phyloP scores from a whole-genome alignment of 768 basidiomycete species.

The Daedaleopsis nitida region DNA sequence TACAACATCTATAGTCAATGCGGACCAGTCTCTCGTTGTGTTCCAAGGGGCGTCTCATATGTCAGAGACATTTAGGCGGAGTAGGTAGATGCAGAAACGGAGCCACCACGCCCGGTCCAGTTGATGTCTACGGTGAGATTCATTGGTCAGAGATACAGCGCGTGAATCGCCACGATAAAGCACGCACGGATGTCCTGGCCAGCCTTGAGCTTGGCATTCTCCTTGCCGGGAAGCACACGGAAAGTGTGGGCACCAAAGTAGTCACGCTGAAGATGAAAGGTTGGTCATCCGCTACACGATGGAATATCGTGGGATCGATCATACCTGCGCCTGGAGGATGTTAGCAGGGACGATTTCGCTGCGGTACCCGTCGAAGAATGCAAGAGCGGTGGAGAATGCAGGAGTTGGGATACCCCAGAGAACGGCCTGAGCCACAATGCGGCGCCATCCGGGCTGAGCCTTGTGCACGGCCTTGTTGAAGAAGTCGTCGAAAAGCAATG shows the following conservation, averaged over 20 bases:
- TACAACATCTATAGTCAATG: conserved; percentile 5
- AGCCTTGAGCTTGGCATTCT: conserved; percentile 77
- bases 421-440: conserved; percentile 92
- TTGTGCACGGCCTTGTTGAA: conserved; percentile 95
- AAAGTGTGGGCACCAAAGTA: conserved; percentile 99
- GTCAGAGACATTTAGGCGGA: conserved; percentile 45
- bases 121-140: conserved; percentile 72
- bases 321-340: conserved; percentile 89
- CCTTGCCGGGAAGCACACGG: conserved; percentile 90
- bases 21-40: not conserved
- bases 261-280: conserved; percentile 65
- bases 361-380: conserved; percentile 99
- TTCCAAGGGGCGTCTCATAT: not conserved
- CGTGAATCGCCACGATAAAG: not conserved
- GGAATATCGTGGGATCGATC: conserved; percentile 10
- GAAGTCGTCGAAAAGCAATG: conserved; percentile 94
- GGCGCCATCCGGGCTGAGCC: conserved; percentile 98
- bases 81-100: conserved; percentile 90
- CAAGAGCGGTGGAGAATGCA: conserved; percentile 96
- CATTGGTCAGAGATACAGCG: not conserved
- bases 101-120: conserved; percentile 98
- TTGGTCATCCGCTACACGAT: not conserved
- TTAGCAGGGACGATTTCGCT: conserved; percentile 94
- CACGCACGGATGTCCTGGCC: conserved; percentile 87
- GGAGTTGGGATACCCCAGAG: conserved; percentile 98